Base-by-base conservation (phyloP, 176 grass and related monocot genomes). In the Hordeum marinum region DNA sequence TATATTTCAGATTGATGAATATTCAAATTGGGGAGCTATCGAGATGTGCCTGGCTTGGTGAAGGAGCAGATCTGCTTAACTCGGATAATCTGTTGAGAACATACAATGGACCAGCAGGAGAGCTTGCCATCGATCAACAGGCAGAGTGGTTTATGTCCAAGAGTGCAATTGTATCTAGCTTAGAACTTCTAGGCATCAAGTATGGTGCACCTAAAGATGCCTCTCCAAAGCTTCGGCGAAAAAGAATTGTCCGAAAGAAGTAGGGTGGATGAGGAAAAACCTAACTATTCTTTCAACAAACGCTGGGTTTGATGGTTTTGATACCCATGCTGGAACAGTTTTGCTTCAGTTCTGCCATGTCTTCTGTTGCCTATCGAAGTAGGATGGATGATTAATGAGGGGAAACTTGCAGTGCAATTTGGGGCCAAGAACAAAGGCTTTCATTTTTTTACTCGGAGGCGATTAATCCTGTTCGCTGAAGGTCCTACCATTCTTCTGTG, bases 61-160 rank as follows among this genome's bases (percentile, higher is more conserved):
- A 91, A 58, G 85, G 87, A 87, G 75, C 81, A 60, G 87, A 94
- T 87, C 65, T 82, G 55, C 63, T 89, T 34, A 37, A 82, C 35
- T 91, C 92, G 8, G 86, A 89, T 27, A 68, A 70, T 75, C 50
- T 94, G 32, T 78, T 94, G 63, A 91, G 86, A 85, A 72, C 76
- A 41, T 94, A 91, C 70, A 89, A 87, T 29, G 87, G 88, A 70
- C 76, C 84, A 62, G 57, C 80, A 54, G 57, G 81, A 79, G 83
- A 89, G 67, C 75, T 41, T 74, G 70, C 42, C 73, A 42, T 37
- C 45, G 77, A 94, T 12, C 78, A 90, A 85, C 71, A 88, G 15
- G 71, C 89, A 21, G 89, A 81, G 60, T 91, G 89, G 92, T 91
- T 94, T 69, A 87, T 91, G 67, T 94, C 89, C 4, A 94, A 89